Conservation (phyloP, 2,329 filamentous ascomycete species). For the Colletotrichum tropicicola region DNA sequence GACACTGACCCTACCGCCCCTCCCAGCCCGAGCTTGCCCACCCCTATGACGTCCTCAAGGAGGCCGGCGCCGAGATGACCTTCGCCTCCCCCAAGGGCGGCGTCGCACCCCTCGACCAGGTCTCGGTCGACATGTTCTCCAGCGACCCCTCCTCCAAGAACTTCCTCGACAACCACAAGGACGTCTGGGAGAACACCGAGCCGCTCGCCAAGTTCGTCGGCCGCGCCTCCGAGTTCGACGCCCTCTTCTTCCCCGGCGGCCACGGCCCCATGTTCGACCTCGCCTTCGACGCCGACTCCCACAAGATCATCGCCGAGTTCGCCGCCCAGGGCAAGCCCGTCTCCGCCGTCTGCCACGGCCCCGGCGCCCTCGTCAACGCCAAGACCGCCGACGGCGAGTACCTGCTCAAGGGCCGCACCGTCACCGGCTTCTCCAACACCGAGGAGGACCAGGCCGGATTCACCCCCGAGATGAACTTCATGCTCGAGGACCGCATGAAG, state of each 20-base stretch:
- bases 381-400: conserved; percentile 58
- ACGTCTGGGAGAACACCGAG: conserved; percentile 71
- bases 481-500: conserved; percentile 64
- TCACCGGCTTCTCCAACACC: conserved; percentile 71
- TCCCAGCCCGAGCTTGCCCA: conserved; percentile 69
- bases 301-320: conserved; percentile 70
- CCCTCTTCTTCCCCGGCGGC: conserved; percentile 66
- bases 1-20: background rate
- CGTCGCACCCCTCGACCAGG: conserved; percentile 67
- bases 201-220: conserved; percentile 66
- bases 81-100: conserved; percentile 72
- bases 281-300: conserved; percentile 62
- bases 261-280: conserved; percentile 76
- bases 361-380: conserved; percentile 68
- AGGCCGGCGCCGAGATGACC: conserved; percentile 60
- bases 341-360: conserved; percentile 75
- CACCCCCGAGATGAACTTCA: conserved; percentile 64
- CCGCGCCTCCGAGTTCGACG: conserved; percentile 69
- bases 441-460: conserved; percentile 58
- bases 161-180: conserved; percentile 65
- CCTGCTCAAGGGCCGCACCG: conserved; percentile 63
- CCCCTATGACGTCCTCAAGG: conserved; percentile 65
- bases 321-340: conserved; percentile 68
- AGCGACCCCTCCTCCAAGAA: conserved; percentile 58
- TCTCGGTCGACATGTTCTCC: conserved; percentile 63